Percentiles rank a stretch among this genome's conserved stretches.
Evolutionary conservation across 1,139 yeast genomes (phyloP).

Genomic region (Sugiyamaella grinbergsii): DNA sequence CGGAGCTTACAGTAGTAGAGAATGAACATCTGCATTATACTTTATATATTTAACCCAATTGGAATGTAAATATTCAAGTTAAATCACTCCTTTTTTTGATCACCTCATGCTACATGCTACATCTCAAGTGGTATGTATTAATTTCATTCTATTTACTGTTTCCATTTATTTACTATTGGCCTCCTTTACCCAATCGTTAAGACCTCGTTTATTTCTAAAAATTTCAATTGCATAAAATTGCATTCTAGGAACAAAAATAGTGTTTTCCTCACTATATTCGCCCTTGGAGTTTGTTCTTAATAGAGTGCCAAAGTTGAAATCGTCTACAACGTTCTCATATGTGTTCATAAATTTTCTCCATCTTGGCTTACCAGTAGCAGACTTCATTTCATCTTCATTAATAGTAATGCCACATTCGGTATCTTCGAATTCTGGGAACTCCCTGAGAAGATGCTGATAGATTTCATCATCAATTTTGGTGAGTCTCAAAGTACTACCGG

Average conservation of each 20-base stretch:
- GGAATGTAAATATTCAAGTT: too few species aligned
- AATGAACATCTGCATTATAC: not conserved
- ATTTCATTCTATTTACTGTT: too few species aligned
- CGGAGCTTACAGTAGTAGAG: not conserved
- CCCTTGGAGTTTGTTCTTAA: constrained; percentile 68
- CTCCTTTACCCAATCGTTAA: constrained; percentile 83
- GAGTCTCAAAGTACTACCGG: constrained; percentile 76
- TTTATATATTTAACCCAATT: not conserved
- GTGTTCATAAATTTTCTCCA: constrained; percentile 90
- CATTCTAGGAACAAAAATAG: constrained; percentile 87
- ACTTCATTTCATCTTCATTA: constrained; percentile 81
- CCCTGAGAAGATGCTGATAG: constrained; percentile 62
- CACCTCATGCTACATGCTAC: too few species aligned
- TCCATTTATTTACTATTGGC: constrained; percentile 15
- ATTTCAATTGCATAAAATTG: constrained; percentile 96
- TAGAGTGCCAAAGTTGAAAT: constrained; percentile 93
- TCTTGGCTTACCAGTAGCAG: constrained; percentile 72
- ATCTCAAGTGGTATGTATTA: too few species aligned
- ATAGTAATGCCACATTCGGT: constrained; percentile 59
- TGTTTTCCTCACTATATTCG: constrained; percentile 81
- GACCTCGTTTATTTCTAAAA: constrained; percentile 85
- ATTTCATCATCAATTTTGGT: constrained; percentile 83
- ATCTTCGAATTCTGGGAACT: constrained; percentile 78
- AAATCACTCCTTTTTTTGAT: too few species aligned
- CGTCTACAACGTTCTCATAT: constrained; percentile 72